Percentiles rank a stretch among this genome's conserved stretches.
phyloP scores from a whole-genome alignment of 495 filamentous ascomycete species.

The Penicillium ochrochloron region DNA sequence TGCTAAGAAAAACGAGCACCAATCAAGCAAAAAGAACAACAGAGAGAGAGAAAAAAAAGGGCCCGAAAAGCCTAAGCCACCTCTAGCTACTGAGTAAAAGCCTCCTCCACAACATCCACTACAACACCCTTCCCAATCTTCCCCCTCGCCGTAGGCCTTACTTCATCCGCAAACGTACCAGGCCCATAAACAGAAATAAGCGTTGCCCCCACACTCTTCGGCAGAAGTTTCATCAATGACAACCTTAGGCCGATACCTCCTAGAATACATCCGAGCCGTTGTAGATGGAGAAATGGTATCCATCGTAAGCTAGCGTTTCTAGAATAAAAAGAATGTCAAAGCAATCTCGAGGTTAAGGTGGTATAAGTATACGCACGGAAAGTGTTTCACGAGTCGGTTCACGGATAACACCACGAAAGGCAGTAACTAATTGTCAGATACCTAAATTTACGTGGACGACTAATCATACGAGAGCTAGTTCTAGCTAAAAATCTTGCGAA shows the following conservation, averaged over 20 bases:
- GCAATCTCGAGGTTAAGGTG: too few species aligned
- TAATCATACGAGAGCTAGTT: too few species aligned
- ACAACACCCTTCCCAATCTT: slow-evolving; percentile 66
- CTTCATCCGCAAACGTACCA: slow-evolving; percentile 87
- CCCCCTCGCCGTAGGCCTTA: slow-evolving; percentile 70
- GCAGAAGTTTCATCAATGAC: slow-evolving; percentile 81
- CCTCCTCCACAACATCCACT: slow-evolving; percentile 93
- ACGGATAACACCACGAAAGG: too few species aligned
- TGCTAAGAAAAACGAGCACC: slow-evolving; percentile 15
- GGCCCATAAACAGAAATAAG: slow-evolving; percentile 88
- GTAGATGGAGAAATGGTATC: slow-evolving; percentile 82
- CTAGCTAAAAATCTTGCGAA: too few species aligned
- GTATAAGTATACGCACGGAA: too few species aligned
- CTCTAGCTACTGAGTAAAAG: slow-evolving; percentile 72
- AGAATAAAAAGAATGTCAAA: slow-evolving; percentile 68
- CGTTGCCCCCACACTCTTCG: slow-evolving; percentile 77
- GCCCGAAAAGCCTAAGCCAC: not conserved
- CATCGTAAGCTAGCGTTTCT: slow-evolving; percentile 60
- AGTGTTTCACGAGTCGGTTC: too few species aligned
- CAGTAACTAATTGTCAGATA: too few species aligned
- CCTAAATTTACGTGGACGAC: too few species aligned
- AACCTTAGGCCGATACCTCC: slow-evolving; percentile 58
- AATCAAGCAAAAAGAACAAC: slow-evolving; percentile 1
- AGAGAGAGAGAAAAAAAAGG: slow-evolving; percentile 13
- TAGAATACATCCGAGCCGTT: slow-evolving; percentile 89